phyloP scores from a whole-genome alignment of 306 rosid genomes.

The Glycine tomentella region DNA sequence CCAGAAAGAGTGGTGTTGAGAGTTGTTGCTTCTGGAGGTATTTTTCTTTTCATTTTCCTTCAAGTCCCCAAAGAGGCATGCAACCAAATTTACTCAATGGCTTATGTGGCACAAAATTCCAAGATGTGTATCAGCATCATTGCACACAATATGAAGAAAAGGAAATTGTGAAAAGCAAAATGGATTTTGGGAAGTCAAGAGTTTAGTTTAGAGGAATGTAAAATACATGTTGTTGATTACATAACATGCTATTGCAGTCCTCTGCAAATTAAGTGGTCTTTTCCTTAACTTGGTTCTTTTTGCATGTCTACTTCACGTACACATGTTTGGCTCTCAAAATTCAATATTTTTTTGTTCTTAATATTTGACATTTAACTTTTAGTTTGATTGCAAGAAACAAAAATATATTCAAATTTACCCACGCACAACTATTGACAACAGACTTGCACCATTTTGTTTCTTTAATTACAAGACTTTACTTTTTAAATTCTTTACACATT shows the following conservation, averaged over 20 bases:
- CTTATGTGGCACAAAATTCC: too few species aligned
- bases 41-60: too few species aligned
- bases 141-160: too few species aligned
- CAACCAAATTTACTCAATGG: too few species aligned
- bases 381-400: neutral
- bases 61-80: too few species aligned
- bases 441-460: neutral
- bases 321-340: neutral
- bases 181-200: constrained; percentile 18
- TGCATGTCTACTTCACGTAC: neutral
- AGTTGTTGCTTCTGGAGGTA: too few species aligned
- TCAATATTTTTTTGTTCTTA: neutral
- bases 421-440: neutral
- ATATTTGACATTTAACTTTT: neutral
- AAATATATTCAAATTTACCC: neutral
- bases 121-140: too few species aligned
- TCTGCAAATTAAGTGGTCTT: neutral
- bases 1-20: too few species aligned
- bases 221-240: neutral
- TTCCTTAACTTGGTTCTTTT: neutral
- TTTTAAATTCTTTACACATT: neutral
- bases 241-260: neutral
- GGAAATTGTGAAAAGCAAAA: neutral
- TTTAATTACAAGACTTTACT: neutral
- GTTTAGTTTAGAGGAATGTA: neutral